These are phyloP conservation scores for Colletotrichum agaves DNA, from an alignment of 2,329 filamentous ascomycete species.

Conservation along the genomic window DNA sequence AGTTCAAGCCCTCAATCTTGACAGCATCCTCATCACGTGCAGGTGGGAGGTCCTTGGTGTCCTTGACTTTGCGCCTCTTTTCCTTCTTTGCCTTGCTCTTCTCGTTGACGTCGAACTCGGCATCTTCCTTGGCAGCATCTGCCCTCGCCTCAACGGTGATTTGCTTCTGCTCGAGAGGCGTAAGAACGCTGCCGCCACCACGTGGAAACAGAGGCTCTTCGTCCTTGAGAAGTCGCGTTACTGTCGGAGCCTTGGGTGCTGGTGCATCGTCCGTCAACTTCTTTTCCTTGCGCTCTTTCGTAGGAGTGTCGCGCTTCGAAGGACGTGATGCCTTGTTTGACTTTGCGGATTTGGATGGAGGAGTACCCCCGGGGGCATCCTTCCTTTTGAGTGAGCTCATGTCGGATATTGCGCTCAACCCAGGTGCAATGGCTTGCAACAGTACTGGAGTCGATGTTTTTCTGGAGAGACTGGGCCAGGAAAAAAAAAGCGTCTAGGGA, in stretches of 20 bases:
- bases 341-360: constrained; percentile 60
- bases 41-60: constrained; percentile 51
- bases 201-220: constrained; percentile 93
- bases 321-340: constrained; percentile 42
- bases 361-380: constrained; percentile 63
- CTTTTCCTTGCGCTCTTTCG: constrained; percentile 49
- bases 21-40: constrained; percentile 67
- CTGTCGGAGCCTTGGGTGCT: constrained; percentile 47
- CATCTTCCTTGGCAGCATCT: constrained; percentile 89
- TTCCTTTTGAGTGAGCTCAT: constrained; percentile 70
- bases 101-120: constrained; percentile 62
- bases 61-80: constrained; percentile 65
- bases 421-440: constrained; percentile 36
- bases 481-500: constrained; percentile 24
- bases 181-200: constrained; percentile 90
- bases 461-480: constrained; percentile 8
- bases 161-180: constrained; percentile 94
- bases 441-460: constrained; percentile 26
- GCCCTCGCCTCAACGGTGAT: constrained; percentile 93
- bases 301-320: constrained; percentile 36
- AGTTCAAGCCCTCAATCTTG: constrained; percentile 87
- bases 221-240: constrained; percentile 66
- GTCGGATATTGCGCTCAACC: constrained; percentile 20
- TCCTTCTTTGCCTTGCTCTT: constrained; percentile 63
- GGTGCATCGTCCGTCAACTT: constrained; percentile 43